These are phyloP conservation scores for Graphiopsis chlorocephala DNA, from an alignment of 2,329 filamentous ascomycete genomes.

Conservation along the genomic window DNA sequence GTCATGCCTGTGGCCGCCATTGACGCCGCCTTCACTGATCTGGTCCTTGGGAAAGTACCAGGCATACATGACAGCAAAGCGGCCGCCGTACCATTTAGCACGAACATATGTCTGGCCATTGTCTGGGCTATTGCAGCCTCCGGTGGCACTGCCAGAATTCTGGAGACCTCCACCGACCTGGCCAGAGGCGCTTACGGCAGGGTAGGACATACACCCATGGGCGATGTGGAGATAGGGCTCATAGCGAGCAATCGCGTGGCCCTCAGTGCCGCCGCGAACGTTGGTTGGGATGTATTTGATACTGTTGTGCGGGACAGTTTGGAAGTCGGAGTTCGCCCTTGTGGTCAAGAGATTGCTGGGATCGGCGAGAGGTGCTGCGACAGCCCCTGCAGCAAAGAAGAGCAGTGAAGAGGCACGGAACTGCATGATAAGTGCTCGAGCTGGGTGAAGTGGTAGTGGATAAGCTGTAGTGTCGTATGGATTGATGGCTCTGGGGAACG, in stretches of 20 bases:
- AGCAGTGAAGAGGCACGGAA: neutral
- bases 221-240: constrained; percentile 1
- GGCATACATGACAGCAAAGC: constrained; percentile 4
- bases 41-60: constrained; percentile 7
- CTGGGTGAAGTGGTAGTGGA: neutral
- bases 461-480: neutral
- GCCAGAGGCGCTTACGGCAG: neutral
- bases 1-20: neutral
- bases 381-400: neutral
- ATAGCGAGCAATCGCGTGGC: neutral
- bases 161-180: constrained; percentile 1
- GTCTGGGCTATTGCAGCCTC: neutral
- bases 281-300: neutral
- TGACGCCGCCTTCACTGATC: neutral
- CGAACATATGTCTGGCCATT: constrained; percentile 3
- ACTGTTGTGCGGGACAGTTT: neutral
- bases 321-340: neutral
- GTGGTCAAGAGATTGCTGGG: neutral
- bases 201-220: neutral
- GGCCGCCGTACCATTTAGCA: neutral
- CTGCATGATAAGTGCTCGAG: neutral
- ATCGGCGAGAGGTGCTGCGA: neutral
- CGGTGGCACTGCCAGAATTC: neutral
- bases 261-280: neutral
- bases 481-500: neutral